These are phyloP conservation scores for Lodderomyces elongisporus DNA, from an alignment of 1,139 yeast genomes.

Conservation along the genomic window DNA sequence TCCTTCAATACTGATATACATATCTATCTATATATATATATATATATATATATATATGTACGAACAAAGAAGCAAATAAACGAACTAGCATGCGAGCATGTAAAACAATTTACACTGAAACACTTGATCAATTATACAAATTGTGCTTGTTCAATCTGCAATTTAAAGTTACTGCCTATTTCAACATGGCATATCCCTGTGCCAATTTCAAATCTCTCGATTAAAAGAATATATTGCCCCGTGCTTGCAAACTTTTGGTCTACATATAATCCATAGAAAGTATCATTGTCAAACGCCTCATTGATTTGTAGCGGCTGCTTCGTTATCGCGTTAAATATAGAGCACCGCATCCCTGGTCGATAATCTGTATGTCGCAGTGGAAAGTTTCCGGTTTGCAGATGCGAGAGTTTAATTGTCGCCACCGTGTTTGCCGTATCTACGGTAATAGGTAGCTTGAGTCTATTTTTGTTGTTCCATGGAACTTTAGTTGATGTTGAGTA, in stretches of 20 bases:
- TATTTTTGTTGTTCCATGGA: conserved; percentile 36
- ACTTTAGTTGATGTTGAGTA: conserved; percentile 22
- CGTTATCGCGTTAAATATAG: conserved; percentile 32
- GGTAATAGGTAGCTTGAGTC: conserved; percentile 29
- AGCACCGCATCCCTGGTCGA: conserved; percentile 40
- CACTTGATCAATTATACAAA: no score
- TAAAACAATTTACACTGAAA: no score
- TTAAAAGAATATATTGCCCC: conserved; percentile 34
- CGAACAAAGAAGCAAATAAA: no score
- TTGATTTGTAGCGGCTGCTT: conserved; percentile 28
- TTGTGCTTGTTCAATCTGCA: no score
- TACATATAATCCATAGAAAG: conserved; percentile 39
- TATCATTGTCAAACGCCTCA: conserved; percentile 36
- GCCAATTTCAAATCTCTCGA: conserved; percentile 49
- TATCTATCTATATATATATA: no score
- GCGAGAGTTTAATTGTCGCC: conserved; percentile 24
- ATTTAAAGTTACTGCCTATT: conserved; percentile 27
- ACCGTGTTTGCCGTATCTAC: conserved; percentile 18
- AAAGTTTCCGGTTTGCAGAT: conserved; percentile 14
- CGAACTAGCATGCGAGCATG: no score
- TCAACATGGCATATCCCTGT: conserved; percentile 33
- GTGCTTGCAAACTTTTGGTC: conserved; percentile 25
- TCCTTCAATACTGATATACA: no score
- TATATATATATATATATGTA: no score
- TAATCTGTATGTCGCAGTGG: conserved; percentile 23